Evolutionary conservation across 2,329 filamentous ascomycete genomes (phyloP).

Genomic region (Penicillium crustosum): DNA sequence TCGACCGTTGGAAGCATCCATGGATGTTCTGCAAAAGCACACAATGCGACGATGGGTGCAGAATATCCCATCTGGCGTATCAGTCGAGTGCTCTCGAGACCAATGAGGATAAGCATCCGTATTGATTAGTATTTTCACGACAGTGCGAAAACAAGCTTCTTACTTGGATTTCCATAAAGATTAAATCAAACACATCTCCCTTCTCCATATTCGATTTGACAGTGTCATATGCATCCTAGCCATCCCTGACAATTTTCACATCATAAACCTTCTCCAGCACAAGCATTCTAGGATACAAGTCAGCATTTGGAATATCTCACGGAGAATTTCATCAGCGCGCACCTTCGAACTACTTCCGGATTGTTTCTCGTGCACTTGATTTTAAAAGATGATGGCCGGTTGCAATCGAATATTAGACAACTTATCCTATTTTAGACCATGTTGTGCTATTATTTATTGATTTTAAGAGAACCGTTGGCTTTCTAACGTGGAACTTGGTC

Average conservation of each 20-base stretch:
- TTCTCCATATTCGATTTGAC: slow-evolving; percentile 80
- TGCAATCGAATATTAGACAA: slow-evolving; percentile 82
- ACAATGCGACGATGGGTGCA: slow-evolving; percentile 85
- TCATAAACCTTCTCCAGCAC: slow-evolving; percentile 58
- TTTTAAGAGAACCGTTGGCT: neutral
- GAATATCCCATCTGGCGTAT: slow-evolving; percentile 85
- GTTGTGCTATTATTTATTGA: neutral
- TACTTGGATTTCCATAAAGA: slow-evolving; percentile 84
- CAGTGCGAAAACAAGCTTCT: too few species aligned
- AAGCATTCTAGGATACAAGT: slow-evolving; percentile 55
- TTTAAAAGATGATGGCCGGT: slow-evolving; percentile 81
- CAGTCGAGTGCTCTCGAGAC: slow-evolving; percentile 78
- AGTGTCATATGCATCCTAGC: slow-evolving; percentile 81
- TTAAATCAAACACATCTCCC: slow-evolving; percentile 73
- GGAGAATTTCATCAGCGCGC: neutral
- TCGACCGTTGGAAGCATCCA: too few species aligned
- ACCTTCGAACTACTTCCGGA: slow-evolving; percentile 55
- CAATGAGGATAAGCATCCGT: slow-evolving; percentile 87
- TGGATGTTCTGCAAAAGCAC: slow-evolving; percentile 69
- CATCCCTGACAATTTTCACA: slow-evolving; percentile 82
- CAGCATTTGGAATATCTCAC: neutral
- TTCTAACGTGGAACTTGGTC: neutral
- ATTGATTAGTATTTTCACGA: slow-evolving; percentile 1
- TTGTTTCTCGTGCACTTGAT: slow-evolving; percentile 78
- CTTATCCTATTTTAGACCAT: slow-evolving; percentile 27